Evolutionary conservation across 2,329 filamentous ascomycete species (phyloP).

Genomic region (Fusarium sterilihyphosum): DNA sequence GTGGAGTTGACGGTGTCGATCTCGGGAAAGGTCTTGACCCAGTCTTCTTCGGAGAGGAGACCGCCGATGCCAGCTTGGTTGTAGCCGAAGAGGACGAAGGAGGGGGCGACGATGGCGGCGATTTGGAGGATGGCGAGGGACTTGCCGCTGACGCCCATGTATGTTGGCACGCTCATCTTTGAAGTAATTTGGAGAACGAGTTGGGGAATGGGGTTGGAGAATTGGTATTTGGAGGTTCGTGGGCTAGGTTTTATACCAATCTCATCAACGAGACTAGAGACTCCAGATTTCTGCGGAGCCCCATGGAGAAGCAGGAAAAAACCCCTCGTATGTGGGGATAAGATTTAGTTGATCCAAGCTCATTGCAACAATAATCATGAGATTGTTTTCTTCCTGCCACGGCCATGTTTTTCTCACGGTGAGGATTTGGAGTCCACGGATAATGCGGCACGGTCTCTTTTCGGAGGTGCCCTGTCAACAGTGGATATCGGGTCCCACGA

Average conservation of each 20-base stretch:
- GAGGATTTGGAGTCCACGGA: constrained; percentile 3
- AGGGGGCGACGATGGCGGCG: constrained; percentile 54
- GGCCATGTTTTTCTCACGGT: background rate
- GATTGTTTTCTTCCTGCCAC: background rate
- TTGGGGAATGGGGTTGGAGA: background rate
- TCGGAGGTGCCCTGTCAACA: constrained; percentile 9
- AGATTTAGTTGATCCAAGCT: constrained; percentile 1
- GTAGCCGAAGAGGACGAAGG: constrained; percentile 60
- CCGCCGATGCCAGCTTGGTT: constrained; percentile 78
- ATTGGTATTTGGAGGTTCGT: background rate
- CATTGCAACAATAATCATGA: background rate
- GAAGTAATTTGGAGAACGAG: background rate
- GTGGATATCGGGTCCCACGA: constrained; percentile 2
- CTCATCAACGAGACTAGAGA: background rate
- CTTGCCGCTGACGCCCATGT: constrained; percentile 51
- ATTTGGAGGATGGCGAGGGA: constrained; percentile 51
- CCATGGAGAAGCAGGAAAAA: constrained; percentile 23
- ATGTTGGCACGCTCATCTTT: constrained; percentile 32
- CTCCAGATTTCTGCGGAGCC: constrained; percentile 27
- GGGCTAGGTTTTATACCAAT: background rate
- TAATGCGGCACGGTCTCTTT: constrained; percentile 35
- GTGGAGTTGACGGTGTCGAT: constrained; percentile 62
- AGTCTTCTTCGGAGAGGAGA: constrained; percentile 71
- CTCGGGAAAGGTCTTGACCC: constrained; percentile 62
- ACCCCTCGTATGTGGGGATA: constrained; percentile 27